Evolutionary conservation across 2,329 filamentous ascomycete genomes (phyloP), one percentile per base, ranked within the genome.

Genomic region (Dactylellina parvicollis): DNA sequence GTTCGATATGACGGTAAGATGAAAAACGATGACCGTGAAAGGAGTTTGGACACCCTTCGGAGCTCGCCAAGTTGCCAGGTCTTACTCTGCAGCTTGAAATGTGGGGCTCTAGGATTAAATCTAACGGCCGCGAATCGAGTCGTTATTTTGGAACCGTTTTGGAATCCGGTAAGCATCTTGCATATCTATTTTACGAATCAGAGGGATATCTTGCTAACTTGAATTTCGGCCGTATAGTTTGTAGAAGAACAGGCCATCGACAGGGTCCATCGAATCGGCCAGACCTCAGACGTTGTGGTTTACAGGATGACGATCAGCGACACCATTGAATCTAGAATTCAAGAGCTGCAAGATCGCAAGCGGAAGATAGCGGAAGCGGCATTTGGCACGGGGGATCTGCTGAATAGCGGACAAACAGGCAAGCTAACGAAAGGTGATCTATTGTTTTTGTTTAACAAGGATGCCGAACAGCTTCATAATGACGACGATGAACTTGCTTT

Each of bases 241-340:
- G 92, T 99, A 32, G 95, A 99, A 83, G 95, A 99, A 80, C 95
- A 99, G 84, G 95, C 95, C 52, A 99, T 99, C 77, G 95, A 99
- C 81, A 92, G 95, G 61, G 95, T 99, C 24, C 95, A 99, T 80
- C 92, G 95, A n/a, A 89, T 99, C 59, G 98, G 96, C 40, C 95
- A 99, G 81, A 97, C 92, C 0, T 86, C 94, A 40, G 93, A 98
- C 79, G 95, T 99, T 32, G 88, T 94, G 64, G 92, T 99, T 75
- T 99, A 96, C 84, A 96, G 95, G 78, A 87, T 99, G 78, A 96
- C 92, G 1, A 89, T 99, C 74, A 87, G 87, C 76, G 86, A 90
- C 76, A 93, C 90, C 0, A 94, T 99, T 64, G 95, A 99, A 83
- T 92, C 94, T 81, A 88, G 93, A 67, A 99, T 99, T 77, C 83